These are phyloP conservation scores for Annulohypoxylon stygium DNA, from an alignment of 495 filamentous ascomycete species.

Conservation along the genomic window DNA sequence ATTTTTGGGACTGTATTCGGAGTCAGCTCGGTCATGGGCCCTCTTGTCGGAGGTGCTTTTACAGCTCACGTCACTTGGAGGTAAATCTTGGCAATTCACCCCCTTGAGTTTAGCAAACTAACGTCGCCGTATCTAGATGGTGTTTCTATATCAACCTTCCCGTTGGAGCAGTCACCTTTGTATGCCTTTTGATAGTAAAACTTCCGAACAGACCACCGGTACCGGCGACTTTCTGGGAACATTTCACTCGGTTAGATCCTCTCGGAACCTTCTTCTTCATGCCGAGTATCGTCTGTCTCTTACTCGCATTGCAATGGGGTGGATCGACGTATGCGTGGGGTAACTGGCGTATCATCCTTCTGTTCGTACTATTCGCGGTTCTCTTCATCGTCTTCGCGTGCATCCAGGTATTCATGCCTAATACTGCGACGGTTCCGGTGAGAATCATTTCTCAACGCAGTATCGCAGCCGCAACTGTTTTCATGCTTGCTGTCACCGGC, in stretches of 20 bases:
- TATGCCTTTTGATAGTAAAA: constrained; percentile 63
- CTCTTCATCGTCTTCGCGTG: constrained; percentile 71
- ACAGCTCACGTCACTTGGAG: constrained; percentile 64
- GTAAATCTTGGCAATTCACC: constrained; percentile 40
- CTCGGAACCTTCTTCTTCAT: constrained; percentile 78
- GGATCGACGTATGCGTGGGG: constrained; percentile 78
- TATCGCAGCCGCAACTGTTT: constrained; percentile 72
- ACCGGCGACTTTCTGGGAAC: constrained; percentile 54
- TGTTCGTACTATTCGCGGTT: constrained; percentile 75
- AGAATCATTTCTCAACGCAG: constrained; percentile 79
- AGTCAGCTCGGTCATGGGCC: constrained; percentile 63
- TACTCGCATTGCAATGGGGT: constrained; percentile 90
- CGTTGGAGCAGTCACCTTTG: constrained; percentile 64
- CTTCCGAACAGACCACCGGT: constrained; percentile 53
- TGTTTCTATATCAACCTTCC: constrained; percentile 77
- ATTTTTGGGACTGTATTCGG: constrained; percentile 69
- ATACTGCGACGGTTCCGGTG: constrained; percentile 82
- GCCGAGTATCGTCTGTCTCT: constrained; percentile 75
- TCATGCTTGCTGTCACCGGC: constrained; percentile 70
- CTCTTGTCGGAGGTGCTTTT: constrained; percentile 65
- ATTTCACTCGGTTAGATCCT: constrained; percentile 73
- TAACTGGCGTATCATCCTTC: constrained; percentile 73
- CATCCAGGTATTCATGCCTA: constrained; percentile 74
- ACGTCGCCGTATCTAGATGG: constrained; percentile 49
- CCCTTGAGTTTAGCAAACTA: constrained; percentile 11